Base-by-base conservation (phyloP, 2,329 filamentous ascomycete species). In the Hypomyces rosellus region DNA sequence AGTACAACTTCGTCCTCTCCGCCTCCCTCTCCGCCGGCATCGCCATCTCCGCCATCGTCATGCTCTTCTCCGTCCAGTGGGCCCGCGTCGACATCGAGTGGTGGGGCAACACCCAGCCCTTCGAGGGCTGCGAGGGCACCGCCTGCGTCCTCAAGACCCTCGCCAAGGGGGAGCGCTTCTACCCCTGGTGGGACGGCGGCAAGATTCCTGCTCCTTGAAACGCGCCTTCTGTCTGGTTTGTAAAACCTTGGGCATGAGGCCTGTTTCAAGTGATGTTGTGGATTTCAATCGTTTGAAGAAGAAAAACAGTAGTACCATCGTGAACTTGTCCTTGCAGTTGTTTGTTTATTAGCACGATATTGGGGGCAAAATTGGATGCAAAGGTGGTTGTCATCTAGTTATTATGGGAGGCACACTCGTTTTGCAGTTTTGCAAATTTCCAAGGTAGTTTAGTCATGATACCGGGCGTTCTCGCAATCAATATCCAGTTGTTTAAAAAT, bases 1-100 rank as follows among this genome's bases (percentile, higher is more conserved):
- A 74, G 63, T 74, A 74, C 60, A 73, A 72, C 57, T 74, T 72
- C 51, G 65, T 72, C 7, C 56, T 74, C 1, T 68, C 67, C 1
- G 69, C 71, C 0, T 69, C 65, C 1, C 57, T 74, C 22, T 68
- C 64, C 13, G 68, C 65, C 2, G 70, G 69, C 2, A 65, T 74
- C 1, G 72, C 71, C 16, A 59, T 73, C 40, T 67, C 65, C 14
- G 71, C 62, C n/a, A 58, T 73, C 16, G 57, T 73, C 48, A 70
- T 71, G 55, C 71, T 72, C 55, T 73, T 72, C 48, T 69, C 69
- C 0, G 61, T 73, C 2, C 64, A 65, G 8, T 73, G 69, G 43
- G 63, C 69, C 47, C 65, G 65, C 1, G 59, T 63, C 16, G 54
- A 50, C 3, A 54, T 74, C 42, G 57, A 57, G n/a, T 74, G 72